A percentile compares a stretch with the other conserved stretches of the same genome.
Conservation (phyloP, 805 yeast species). For the Saccharomycopsis schoenii region DNA sequence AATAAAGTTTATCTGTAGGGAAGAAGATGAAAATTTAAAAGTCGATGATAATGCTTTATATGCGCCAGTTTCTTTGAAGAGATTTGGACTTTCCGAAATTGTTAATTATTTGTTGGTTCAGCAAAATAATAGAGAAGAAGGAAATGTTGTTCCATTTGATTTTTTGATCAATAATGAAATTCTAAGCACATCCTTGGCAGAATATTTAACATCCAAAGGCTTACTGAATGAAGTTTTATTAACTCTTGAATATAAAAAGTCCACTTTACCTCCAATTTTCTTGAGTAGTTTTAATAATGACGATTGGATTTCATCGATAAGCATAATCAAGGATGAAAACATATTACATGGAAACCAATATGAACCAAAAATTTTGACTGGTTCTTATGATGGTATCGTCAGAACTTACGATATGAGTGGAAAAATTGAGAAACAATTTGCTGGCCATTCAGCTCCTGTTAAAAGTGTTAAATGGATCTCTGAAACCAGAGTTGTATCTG, state of each 20-base stretch:
- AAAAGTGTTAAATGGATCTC: conserved; percentile 74
- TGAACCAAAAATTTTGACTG: conserved; percentile 60
- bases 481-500: conserved; percentile 67
- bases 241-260: conserved; percentile 81
- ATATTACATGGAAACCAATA: conserved; percentile 29
- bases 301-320: conserved; percentile 87
- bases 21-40: conserved; percentile 60
- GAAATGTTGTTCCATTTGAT: conserved; percentile 76
- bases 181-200: conserved; percentile 68
- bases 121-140: conserved; percentile 31
- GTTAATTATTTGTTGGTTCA: conserved; percentile 74
- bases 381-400: conserved; percentile 91
- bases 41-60: conserved; percentile 74
- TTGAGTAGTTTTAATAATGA: conserved; percentile 82
- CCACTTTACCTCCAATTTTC: conserved; percentile 89
- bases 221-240: conserved; percentile 73
- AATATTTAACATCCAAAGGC: conserved; percentile 66
- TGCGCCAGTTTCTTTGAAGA: conserved; percentile 77
- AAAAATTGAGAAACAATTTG: conserved; percentile 63
- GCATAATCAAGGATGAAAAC: conserved; percentile 31
- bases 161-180: conserved; percentile 81
- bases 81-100: conserved; percentile 90
- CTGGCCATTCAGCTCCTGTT: conserved; percentile 85
- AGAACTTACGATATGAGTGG: conserved; percentile 83
- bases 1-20: conserved; percentile 79